phyloP scores from a whole-genome alignment of 2,329 filamentous ascomycete species.

The Bretziella fagacearum region DNA sequence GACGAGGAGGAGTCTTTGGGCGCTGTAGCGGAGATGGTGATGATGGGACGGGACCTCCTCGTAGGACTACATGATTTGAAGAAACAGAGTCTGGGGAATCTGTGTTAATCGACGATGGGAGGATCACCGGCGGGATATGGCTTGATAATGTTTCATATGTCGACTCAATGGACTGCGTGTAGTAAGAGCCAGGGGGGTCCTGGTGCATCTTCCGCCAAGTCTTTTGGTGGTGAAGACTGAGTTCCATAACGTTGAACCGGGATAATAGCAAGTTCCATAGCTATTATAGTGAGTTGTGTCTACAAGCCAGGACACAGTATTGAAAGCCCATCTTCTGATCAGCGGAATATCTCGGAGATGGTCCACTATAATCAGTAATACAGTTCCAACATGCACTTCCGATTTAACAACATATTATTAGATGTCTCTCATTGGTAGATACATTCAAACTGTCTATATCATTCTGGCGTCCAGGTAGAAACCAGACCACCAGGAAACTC shows the following conservation, averaged over 20 bases:
- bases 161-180: too few species aligned
- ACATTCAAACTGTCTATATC: background rate
- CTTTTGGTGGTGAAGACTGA: background rate
- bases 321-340: too few species aligned
- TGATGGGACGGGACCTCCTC: too few species aligned
- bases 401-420: background rate
- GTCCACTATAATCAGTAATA: background rate
- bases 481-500: background rate
- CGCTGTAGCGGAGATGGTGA: too few species aligned
- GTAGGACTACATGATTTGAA: too few species aligned
- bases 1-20: too few species aligned
- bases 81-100: too few species aligned
- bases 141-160: too few species aligned
- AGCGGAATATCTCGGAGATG: too few species aligned
- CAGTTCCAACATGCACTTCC: background rate
- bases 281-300: background rate
- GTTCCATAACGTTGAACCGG: background rate
- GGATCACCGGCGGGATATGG: too few species aligned
- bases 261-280: background rate
- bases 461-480: background rate
- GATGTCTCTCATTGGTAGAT: background rate
- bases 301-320: background rate
- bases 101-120: too few species aligned
- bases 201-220: background rate
- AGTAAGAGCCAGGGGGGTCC: too few species aligned